Evolutionary conservation across 1,284 basidiomycete genomes (phyloP).

Genomic region (Pseudozyma tsukubaensis): DNA sequence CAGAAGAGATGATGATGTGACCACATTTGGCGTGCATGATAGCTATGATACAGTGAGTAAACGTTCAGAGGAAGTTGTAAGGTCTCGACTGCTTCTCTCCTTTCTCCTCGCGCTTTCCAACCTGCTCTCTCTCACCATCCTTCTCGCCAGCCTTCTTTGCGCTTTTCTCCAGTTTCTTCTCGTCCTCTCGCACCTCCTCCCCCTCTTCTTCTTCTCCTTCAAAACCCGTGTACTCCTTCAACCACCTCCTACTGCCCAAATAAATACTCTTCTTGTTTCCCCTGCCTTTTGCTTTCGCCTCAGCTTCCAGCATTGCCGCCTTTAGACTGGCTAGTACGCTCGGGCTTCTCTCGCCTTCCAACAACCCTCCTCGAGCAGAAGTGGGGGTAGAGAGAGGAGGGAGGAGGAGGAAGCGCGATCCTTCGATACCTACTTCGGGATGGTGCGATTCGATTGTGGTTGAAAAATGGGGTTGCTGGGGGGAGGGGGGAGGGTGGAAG

Average conservation of each 20-base stretch:
- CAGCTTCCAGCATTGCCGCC: conserved; percentile 44
- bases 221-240: conserved; percentile 9
- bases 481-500: conserved; percentile 8
- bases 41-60: conserved; percentile 14
- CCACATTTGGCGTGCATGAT: too few relatives aligned
- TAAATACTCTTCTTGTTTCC: conserved; percentile 31
- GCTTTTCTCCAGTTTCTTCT: not conserved
- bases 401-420: conserved; percentile 13
- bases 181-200: not conserved
- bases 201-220: not conserved
- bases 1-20: not conserved
- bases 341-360: conserved; percentile 30
- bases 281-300: conserved; percentile 20
- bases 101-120: not conserved
- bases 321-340: conserved; percentile 23
- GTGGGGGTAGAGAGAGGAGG: not conserved
- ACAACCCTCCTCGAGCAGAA: not conserved
- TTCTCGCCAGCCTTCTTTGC: too few relatives aligned
- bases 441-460: conserved; percentile 9
- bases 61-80: conserved; percentile 23
- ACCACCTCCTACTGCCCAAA: conserved; percentile 31
- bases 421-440: not conserved
- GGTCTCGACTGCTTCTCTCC: conserved; percentile 5
- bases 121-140: too few relatives aligned
- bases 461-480: not conserved